A percentile compares a stretch with the other conserved stretches of the same genome.
phyloP scores from a whole-genome alignment of 257 asterid genomes.

The Fraxinus americana region DNA sequence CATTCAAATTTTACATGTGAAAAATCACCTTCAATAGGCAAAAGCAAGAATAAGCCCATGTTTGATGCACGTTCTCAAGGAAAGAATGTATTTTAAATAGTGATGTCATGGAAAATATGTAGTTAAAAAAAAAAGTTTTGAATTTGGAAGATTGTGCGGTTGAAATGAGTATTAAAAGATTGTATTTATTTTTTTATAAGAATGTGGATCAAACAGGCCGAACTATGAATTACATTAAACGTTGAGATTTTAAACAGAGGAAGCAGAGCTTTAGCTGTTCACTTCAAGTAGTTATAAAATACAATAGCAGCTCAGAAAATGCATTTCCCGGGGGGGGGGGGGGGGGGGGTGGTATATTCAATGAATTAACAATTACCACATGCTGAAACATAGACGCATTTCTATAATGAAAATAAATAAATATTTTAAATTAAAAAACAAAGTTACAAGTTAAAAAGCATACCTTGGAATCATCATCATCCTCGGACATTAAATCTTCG shows the following conservation, averaged over 20 bases:
- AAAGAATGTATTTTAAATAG: too few relatives aligned
- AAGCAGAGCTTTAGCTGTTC: too few relatives aligned
- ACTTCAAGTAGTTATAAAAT: too few relatives aligned
- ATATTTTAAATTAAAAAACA: not conserved
- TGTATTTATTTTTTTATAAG: too few relatives aligned
- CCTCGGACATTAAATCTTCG: conserved; percentile 54
- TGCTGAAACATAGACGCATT: not conserved
- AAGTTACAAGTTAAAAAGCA: conserved; percentile 1
- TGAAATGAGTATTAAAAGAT: too few relatives aligned
- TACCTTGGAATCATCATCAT: conserved; percentile 52
- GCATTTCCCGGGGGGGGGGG: not conserved
- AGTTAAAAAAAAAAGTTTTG: too few relatives aligned
- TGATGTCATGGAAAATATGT: too few relatives aligned
- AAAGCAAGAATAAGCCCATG: not conserved
- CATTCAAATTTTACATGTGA: not conserved
- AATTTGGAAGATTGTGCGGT: too few relatives aligned
- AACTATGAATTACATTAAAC: not conserved
- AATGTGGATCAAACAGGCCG: too few relatives aligned
- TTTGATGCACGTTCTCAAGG: too few relatives aligned
- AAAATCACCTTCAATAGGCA: not conserved
- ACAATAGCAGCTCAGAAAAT: not conserved
- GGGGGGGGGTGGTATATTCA: too few relatives aligned
- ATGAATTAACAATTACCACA: not conserved
- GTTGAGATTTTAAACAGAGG: not conserved
- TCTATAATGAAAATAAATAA: not conserved